Conservation (phyloP, 2,329 filamentous ascomycete species). For the Cladosporium sp. region DNA sequence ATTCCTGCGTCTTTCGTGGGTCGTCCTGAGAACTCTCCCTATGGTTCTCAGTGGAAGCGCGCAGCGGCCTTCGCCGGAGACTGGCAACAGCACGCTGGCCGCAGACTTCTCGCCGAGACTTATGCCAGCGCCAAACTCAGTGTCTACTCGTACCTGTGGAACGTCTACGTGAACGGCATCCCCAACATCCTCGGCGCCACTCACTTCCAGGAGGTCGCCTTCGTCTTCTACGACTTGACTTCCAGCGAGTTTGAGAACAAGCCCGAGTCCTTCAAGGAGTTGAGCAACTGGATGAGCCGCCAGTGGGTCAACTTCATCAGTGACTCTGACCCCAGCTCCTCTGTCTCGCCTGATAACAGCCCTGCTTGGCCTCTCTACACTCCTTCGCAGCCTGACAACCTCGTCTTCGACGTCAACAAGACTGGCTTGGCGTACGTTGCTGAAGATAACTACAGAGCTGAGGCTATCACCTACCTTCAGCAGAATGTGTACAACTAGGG, state of each 20-base stretch:
- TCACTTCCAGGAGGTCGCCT: conserved; percentile 50
- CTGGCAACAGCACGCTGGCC: conserved; percentile 9
- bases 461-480: background rate
- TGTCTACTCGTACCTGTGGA: conserved; percentile 10
- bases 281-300: conserved; percentile 6
- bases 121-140: background rate
- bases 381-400: background rate
- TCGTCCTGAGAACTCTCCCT: background rate
- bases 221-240: conserved; percentile 42
- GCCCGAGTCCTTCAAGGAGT: conserved; percentile 5
- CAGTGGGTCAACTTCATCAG: conserved; percentile 8
- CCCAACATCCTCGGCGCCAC: conserved; percentile 14
- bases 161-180: conserved; percentile 6
- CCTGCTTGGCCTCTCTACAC: background rate
- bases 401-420: conserved; percentile 7
- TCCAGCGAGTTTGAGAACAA: conserved; percentile 4
- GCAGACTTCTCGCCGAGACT: conserved; percentile 3
- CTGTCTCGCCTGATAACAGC: background rate
- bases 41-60: conserved; percentile 9
- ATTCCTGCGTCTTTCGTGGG: background rate
- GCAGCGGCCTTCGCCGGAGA: conserved; percentile 7
- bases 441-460: conserved; percentile 5
- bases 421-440: conserved; percentile 2
- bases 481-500: background rate
- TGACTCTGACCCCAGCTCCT: conserved; percentile 2